A percentile compares a stretch with the other conserved stretches of the same genome.
These are phyloP conservation scores for Lepraria neglecta DNA, from an alignment of 495 filamentous ascomycete species.

Conservation along the genomic window DNA sequence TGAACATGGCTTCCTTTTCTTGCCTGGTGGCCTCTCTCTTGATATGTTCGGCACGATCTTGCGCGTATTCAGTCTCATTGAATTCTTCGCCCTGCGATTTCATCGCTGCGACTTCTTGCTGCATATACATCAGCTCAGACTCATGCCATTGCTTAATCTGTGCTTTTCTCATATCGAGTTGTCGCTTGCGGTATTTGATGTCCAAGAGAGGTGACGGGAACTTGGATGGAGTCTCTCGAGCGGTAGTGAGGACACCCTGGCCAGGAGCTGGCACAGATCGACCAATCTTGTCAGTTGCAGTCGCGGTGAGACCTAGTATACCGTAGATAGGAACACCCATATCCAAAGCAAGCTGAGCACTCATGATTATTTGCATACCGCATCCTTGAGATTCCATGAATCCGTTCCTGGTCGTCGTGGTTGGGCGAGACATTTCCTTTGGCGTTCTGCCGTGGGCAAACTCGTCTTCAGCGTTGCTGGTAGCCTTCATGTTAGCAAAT, in stretches of 20 bases:
- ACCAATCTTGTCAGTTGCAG: slow-evolving; percentile 98
- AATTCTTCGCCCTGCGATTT: slow-evolving; percentile 66
- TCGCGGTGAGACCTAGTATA: slow-evolving; percentile 86
- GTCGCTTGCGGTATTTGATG: slow-evolving; percentile 91
- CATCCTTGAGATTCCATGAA: slow-evolving; percentile 99
- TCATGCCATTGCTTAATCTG: slow-evolving; percentile 96
- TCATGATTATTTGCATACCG: slow-evolving; percentile 98
- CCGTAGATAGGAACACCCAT: slow-evolving; percentile 99
- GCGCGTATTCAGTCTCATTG: slow-evolving; percentile 75
- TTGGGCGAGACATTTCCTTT: slow-evolving; percentile 94
- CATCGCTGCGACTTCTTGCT: slow-evolving; percentile 87
- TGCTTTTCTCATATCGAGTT: slow-evolving; percentile 84
- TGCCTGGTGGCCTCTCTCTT: slow-evolving; percentile 83
- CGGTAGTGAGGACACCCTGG: slow-evolving; percentile 95
- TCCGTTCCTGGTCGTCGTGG: slow-evolving; percentile 90
- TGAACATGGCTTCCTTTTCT: slow-evolving; percentile 83
- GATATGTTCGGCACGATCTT: slow-evolving; percentile 78
- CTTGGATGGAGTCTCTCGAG: slow-evolving; percentile 80
- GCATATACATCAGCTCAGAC: slow-evolving; percentile 84
- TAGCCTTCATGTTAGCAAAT: slow-evolving; percentile 99
- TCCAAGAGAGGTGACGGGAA: slow-evolving; percentile 93
- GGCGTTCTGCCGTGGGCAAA: slow-evolving; percentile 93
- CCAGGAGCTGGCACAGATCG: slow-evolving; percentile 94
- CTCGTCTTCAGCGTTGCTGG: slow-evolving; percentile 93
- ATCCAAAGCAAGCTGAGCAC: slow-evolving; percentile 85